Evolutionary conservation across 441 rosid species (phyloP).

Genomic region (Bruguiera hainesii): DNA sequence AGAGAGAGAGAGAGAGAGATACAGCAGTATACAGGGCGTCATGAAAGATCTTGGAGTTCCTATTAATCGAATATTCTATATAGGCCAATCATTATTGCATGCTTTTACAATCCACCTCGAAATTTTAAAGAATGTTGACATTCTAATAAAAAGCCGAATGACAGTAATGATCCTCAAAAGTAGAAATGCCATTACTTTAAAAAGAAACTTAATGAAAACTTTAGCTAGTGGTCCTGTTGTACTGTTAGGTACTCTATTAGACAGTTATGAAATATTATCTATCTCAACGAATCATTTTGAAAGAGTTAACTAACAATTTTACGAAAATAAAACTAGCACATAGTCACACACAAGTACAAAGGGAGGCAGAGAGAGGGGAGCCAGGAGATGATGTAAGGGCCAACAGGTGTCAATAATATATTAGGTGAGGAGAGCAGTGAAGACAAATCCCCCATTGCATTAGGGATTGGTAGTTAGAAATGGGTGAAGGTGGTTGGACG

Average conservation of each 20-base stretch:
- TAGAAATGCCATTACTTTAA: neutral
- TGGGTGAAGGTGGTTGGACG: conserved; percentile 96
- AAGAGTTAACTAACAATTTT: neutral
- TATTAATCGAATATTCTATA: conserved; percentile 12
- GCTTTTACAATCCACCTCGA: neutral
- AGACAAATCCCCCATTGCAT: conserved; percentile 35
- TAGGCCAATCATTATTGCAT: neutral
- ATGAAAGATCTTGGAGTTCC: neutral
- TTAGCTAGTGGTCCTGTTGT: neutral
- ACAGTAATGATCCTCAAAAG: neutral
- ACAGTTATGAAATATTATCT: neutral
- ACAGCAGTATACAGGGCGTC: conserved; percentile 4
- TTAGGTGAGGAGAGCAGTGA: conserved; percentile 14
- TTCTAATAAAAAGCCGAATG: neutral
- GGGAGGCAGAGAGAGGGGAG: neutral
- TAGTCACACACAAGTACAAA: neutral
- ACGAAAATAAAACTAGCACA: neutral
- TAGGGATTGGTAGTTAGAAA: conserved; percentile 69
- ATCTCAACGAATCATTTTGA: neutral
- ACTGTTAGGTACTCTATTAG: neutral
- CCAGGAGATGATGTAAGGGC: conserved; percentile 14
- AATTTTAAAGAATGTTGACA: neutral
- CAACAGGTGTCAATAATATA: conserved; percentile 20
- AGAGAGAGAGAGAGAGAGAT: neutral
- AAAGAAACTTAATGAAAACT: neutral